A percentile compares a stretch with the other conserved stretches of the same genome.
Evolutionary conservation across 148 eudicot species (phyloP).

Genomic region (Persicaria tinctoria): DNA sequence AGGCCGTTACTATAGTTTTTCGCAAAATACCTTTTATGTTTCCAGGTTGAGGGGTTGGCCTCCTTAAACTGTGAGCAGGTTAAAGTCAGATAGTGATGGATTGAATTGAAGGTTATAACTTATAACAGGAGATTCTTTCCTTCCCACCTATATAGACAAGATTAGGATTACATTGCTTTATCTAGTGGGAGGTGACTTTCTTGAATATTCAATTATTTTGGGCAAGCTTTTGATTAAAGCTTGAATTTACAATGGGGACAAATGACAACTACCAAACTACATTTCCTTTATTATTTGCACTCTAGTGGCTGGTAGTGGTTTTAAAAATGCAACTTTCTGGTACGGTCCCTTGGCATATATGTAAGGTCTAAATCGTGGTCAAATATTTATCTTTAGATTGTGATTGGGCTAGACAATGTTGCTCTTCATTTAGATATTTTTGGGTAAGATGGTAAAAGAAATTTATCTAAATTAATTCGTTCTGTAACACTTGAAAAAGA

Average conservation of each 20-base stretch:
- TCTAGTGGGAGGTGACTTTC: slow-evolving; percentile 2
- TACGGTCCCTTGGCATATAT: not conserved
- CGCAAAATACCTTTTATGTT: not conserved
- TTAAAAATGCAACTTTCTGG: not conserved
- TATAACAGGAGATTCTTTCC: not conserved
- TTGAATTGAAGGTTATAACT: not conserved
- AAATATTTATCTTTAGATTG: not conserved
- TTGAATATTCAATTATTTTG: not conserved
- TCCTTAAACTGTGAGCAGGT: not conserved
- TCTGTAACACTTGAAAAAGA: not conserved
- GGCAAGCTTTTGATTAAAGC: not conserved
- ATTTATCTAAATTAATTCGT: not conserved
- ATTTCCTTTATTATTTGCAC: not conserved
- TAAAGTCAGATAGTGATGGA: slow-evolving; percentile 7
- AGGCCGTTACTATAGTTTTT: not conserved
- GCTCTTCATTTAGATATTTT: not conserved
- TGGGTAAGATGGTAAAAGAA: too few relatives aligned
- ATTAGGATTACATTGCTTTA: not conserved
- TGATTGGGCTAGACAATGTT: not conserved
- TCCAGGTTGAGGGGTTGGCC: not conserved
- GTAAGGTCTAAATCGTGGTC: not conserved
- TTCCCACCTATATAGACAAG: not conserved
- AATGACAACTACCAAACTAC: not conserved
- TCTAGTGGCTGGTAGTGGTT: slow-evolving; percentile 1
- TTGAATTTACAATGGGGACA: not conserved